A percentile compares a stretch with the other conserved stretches of the same genome.
Evolutionary conservation across 2,329 filamentous ascomycete genomes (phyloP).

Genomic region (Fusarium piperis): DNA sequence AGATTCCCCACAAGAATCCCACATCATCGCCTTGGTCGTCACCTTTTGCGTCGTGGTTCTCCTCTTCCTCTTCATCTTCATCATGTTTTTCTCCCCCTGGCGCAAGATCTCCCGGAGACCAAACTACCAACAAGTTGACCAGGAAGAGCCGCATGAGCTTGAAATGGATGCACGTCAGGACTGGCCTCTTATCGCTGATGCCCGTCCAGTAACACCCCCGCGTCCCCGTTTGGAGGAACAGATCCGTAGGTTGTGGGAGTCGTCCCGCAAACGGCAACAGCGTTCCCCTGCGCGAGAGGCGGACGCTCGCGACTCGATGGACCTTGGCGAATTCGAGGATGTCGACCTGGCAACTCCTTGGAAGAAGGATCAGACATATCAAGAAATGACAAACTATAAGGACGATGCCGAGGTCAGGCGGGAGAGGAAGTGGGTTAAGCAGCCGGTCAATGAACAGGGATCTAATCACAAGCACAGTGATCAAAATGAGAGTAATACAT

Average conservation of each 20-base stretch:
- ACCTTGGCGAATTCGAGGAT: background rate
- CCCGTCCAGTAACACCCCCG: background rate
- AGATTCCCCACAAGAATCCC: background rate
- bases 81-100: conserved; percentile 1
- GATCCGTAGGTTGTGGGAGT: background rate
- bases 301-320: background rate
- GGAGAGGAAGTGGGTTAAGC: background rate
- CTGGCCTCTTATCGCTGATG: background rate
- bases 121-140: background rate
- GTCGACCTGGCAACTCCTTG: background rate
- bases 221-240: background rate
- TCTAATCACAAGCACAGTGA: background rate
- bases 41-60: background rate
- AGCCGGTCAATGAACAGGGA: background rate
- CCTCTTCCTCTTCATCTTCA: background rate
- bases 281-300: background rate
- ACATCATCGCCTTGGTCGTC: background rate
- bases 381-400: too few species aligned
- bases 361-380: background rate
- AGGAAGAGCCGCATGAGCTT: background rate
- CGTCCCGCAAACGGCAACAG: background rate
- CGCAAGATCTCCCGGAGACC: background rate
- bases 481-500: background rate
- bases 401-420: background rate
- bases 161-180: background rate